Conservation (phyloP, 768 basidiomycete species). For the Tylopilus subfusipes region DNA sequence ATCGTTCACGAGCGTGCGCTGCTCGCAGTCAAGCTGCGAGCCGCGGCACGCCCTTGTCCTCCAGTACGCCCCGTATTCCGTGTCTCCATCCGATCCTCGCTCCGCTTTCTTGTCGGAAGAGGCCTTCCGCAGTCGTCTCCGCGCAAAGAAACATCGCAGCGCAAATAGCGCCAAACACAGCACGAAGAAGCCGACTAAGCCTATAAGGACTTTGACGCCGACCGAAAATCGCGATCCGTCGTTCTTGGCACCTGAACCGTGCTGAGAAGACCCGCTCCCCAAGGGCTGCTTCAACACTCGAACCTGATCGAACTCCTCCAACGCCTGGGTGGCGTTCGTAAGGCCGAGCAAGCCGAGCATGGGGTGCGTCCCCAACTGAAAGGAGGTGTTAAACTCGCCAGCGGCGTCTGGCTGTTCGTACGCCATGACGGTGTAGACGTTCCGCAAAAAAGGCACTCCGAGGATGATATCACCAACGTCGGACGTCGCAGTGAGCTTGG, state of each 20-base stretch:
- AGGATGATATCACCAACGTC: constrained; percentile 67
- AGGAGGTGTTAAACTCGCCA: constrained; percentile 42
- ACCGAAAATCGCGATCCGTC: constrained; percentile 45
- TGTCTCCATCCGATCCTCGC: constrained; percentile 12
- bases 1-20: constrained; percentile 37
- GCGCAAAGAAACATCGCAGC: constrained; percentile 47
- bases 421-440: constrained; percentile 73
- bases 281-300: constrained; percentile 65
- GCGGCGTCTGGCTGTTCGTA: constrained; percentile 46
- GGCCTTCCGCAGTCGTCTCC: constrained; percentile 33
- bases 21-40: constrained; percentile 25
- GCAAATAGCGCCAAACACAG: constrained; percentile 53
- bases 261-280: constrained; percentile 14
- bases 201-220: constrained; percentile 62
- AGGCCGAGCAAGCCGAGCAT: constrained; percentile 60
- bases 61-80: constrained; percentile 30
- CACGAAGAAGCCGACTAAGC: constrained; percentile 54
- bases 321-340: constrained; percentile 57
- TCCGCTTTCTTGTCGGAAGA: constrained; percentile 12
- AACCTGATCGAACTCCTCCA: constrained; percentile 66
- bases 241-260: constrained; percentile 3
- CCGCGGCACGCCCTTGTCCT: constrained; percentile 36
- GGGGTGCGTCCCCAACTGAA: constrained; percentile 30
- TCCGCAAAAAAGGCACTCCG: constrained; percentile 75
- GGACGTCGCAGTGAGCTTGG: constrained; percentile 35